Evolutionary conservation across 1,284 basidiomycete genomes (phyloP).

Genomic region (Ustilago xerochloae): DNA sequence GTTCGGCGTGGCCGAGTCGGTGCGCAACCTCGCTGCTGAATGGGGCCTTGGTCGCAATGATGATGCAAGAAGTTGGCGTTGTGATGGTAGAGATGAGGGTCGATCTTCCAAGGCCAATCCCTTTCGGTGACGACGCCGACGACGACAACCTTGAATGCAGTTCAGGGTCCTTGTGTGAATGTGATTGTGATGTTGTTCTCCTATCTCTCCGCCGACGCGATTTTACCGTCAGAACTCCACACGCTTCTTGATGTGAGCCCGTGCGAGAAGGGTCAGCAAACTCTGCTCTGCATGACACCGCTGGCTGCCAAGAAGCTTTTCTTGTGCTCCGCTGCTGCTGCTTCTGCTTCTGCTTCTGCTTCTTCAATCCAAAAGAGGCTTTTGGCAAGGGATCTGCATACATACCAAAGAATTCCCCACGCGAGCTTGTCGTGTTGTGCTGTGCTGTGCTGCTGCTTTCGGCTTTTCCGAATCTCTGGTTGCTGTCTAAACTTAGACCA

Average conservation of each 20-base stretch:
- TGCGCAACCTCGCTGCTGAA: too few species aligned
- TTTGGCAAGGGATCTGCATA: too few species aligned
- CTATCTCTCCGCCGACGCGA: background rate
- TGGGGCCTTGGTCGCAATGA: too few species aligned
- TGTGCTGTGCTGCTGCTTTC: too few species aligned
- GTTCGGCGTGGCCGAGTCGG: too few species aligned
- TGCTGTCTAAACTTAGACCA: background rate
- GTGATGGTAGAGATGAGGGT: background rate
- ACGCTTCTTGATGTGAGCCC: background rate
- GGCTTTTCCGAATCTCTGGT: too few species aligned
- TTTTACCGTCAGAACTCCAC: background rate
- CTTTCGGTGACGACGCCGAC: background rate
- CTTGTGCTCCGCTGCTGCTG: background rate
- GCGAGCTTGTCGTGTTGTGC: too few species aligned
- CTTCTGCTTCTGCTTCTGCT: too few species aligned
- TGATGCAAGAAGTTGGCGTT: background rate
- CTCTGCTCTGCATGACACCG: background rate
- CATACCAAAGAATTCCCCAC: too few species aligned
- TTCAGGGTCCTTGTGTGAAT: conserved; percentile 8
- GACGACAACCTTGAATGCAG: background rate
- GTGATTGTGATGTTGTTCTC: conserved; percentile 1
- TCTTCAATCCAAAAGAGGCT: too few species aligned
- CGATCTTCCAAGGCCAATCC: background rate
- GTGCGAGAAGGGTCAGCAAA: background rate
- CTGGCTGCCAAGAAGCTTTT: background rate